Percentiles rank a stretch among this genome's conserved stretches.
Conservation (phyloP, 306 rosid genomes). For the Lathyrus sativus region DNA sequence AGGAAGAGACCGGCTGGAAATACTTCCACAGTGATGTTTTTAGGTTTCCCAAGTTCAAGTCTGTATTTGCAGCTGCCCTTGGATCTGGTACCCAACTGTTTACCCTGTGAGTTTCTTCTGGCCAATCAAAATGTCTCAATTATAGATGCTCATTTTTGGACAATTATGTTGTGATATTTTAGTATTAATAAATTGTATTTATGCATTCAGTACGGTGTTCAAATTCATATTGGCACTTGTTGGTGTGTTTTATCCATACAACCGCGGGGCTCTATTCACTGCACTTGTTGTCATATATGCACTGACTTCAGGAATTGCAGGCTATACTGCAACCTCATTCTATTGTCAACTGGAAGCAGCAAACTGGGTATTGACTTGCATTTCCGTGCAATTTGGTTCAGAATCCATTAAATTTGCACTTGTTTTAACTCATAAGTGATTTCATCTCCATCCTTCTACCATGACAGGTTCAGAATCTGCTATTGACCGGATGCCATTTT, state of each 20-base stretch:
- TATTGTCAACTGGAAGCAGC: constrained; percentile 88
- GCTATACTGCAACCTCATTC: constrained; percentile 78
- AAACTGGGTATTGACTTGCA: constrained; percentile 61
- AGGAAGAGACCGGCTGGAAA: constrained; percentile 71
- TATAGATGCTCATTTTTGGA: constrained; percentile 1
- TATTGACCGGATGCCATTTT: no score
- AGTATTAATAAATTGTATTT: constrained; percentile 14
- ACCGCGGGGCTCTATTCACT: constrained; percentile 84
- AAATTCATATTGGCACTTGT: constrained; percentile 81
- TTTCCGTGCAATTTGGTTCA: constrained; percentile 25
- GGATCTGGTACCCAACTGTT: constrained; percentile 65
- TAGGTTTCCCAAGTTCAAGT: constrained; percentile 57
- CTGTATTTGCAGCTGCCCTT: constrained; percentile 58
- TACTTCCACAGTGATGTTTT: constrained; percentile 62
- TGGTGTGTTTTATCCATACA: no score
- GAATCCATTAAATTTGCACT: constrained; percentile 11
- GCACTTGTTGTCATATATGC: constrained; percentile 90
- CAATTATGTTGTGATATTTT: constrained; percentile 1
- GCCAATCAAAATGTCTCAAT: constrained; percentile 10
- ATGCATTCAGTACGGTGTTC: constrained; percentile 64
- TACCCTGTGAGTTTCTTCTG: constrained; percentile 49
- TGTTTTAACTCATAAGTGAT: constrained; percentile 11
- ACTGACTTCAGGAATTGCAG: constrained; percentile 89
- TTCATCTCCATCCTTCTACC: constrained; percentile 25
- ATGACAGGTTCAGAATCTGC: constrained; percentile 55